phyloP scores from a whole-genome alignment of 345 rosid genomes.

The Dovyalis caffra region DNA sequence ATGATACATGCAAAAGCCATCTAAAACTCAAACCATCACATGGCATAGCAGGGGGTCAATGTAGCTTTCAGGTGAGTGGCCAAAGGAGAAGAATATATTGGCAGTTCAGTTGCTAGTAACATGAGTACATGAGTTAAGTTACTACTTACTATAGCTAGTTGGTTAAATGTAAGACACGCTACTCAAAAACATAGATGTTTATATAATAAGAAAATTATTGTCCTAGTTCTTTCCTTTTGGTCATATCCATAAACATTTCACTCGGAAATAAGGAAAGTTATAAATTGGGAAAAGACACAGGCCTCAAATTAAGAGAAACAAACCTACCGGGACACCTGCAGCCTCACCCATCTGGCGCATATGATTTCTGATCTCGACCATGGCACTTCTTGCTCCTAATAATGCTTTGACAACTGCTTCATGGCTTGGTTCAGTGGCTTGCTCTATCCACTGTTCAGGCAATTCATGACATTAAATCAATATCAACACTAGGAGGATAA shows the following conservation, averaged over 20 bases:
- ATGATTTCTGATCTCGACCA: constrained; percentile 67
- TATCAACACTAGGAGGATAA: background rate
- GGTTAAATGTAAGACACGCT: background rate
- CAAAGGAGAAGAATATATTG: background rate
- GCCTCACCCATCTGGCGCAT: constrained; percentile 89
- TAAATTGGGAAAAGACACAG: background rate
- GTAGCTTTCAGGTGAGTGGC: background rate
- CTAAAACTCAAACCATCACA: background rate
- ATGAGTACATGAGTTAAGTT: background rate
- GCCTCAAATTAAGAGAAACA: background rate
- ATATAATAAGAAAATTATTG: background rate
- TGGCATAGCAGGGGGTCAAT: background rate
- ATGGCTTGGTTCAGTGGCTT: constrained; percentile 50
- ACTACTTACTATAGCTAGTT: background rate
- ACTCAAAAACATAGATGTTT: background rate
- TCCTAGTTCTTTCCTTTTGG: background rate
- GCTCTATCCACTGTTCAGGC: constrained; percentile 73
- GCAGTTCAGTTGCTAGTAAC: background rate
- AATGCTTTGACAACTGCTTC: constrained; percentile 59
- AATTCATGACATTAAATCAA: constrained; percentile 20
- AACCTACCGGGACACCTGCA: constrained; percentile 76
- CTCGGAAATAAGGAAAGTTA: background rate
- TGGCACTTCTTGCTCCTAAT: constrained; percentile 68
- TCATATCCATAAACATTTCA: background rate
- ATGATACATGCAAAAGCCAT: background rate